These are phyloP conservation scores for Arthrobotrys entomopaga DNA, from an alignment of 2,329 filamentous ascomycete species.

Conservation along the genomic window DNA sequence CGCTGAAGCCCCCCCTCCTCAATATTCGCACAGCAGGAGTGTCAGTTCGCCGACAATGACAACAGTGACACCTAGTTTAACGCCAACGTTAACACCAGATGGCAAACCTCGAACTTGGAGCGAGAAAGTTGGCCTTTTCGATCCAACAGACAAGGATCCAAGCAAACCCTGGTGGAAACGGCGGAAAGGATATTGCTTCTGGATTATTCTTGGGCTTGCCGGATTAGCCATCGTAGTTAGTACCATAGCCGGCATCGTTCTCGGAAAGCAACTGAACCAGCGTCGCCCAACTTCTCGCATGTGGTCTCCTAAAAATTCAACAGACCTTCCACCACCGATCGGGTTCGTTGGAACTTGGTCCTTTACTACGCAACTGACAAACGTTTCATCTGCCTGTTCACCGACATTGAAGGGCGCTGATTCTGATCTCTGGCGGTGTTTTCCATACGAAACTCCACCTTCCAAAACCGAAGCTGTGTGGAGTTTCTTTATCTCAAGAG, in stretches of 20 bases:
- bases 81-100: slow-evolving; percentile 35
- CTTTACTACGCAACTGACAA: slow-evolving; percentile 34
- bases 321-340: slow-evolving; percentile 39
- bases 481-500: slow-evolving; percentile 39
- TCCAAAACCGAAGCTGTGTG: slow-evolving; percentile 19
- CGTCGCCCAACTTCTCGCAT: slow-evolving; percentile 3
- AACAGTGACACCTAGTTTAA: slow-evolving; percentile 1
- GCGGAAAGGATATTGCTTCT: slow-evolving; percentile 46
- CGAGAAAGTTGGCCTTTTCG: slow-evolving; percentile 43
- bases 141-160: slow-evolving; percentile 49
- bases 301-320: slow-evolving; percentile 42
- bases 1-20: slow-evolving; percentile 28
- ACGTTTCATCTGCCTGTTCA: slow-evolving; percentile 22
- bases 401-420: slow-evolving; percentile 31
- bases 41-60: background rate
- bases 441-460: slow-evolving; percentile 40
- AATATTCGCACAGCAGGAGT: slow-evolving; percentile 17
- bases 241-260: slow-evolving; percentile 39
- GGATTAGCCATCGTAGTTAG: slow-evolving; percentile 32
- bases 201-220: slow-evolving; percentile 38
- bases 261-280: slow-evolving; percentile 32
- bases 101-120: slow-evolving; percentile 34
- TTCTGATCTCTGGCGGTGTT: slow-evolving; percentile 44
- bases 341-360: slow-evolving; percentile 45
- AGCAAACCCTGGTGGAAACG: slow-evolving; percentile 45